Conservation (phyloP, 2,329 filamentous ascomycete species). For the Tolypocladium tropicale region DNA sequence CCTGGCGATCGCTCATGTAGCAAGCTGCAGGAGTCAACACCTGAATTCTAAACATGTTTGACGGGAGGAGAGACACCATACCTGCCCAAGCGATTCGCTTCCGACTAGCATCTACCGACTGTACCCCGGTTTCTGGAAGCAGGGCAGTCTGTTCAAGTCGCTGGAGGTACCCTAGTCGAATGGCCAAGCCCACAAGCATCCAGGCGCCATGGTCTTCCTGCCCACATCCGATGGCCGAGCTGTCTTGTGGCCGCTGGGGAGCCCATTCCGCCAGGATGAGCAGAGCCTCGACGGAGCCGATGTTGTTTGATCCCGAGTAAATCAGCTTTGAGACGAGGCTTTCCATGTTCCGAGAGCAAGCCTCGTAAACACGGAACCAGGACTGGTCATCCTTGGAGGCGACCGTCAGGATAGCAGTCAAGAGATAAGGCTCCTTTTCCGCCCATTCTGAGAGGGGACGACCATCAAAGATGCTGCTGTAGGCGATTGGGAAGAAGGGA, state of each 20-base stretch:
- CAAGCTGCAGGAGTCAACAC: constrained; percentile 28
- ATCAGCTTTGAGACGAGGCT: constrained; percentile 55
- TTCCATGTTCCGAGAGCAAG: constrained; percentile 62
- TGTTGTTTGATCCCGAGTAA: constrained; percentile 54
- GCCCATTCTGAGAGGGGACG: constrained; percentile 44
- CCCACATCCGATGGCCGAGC: constrained; percentile 55
- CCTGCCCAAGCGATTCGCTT: constrained; percentile 60
- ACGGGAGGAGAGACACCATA: constrained; percentile 6
- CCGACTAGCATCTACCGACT: constrained; percentile 48
- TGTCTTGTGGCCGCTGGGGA: constrained; percentile 51
- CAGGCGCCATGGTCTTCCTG: constrained; percentile 66
- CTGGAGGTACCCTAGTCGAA: constrained; percentile 61
- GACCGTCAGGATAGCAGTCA: constrained; percentile 61
- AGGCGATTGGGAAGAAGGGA: constrained; percentile 59
- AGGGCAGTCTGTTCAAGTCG: constrained; percentile 60
- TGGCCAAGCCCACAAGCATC: constrained; percentile 65
- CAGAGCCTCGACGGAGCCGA: constrained; percentile 62
- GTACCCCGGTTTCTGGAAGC: constrained; percentile 46
- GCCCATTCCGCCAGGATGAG: constrained; percentile 65
- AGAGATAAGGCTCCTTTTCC: constrained; percentile 51
- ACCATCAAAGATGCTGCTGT: constrained; percentile 45
- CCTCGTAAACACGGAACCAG: constrained; percentile 51
- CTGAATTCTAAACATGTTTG: not conserved
- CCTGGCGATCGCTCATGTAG: constrained; percentile 57
- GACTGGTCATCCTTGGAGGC: constrained; percentile 61